Base-by-base conservation (phyloP, 495 filamentous ascomycete genomes). In the Penicillium odoratum region DNA sequence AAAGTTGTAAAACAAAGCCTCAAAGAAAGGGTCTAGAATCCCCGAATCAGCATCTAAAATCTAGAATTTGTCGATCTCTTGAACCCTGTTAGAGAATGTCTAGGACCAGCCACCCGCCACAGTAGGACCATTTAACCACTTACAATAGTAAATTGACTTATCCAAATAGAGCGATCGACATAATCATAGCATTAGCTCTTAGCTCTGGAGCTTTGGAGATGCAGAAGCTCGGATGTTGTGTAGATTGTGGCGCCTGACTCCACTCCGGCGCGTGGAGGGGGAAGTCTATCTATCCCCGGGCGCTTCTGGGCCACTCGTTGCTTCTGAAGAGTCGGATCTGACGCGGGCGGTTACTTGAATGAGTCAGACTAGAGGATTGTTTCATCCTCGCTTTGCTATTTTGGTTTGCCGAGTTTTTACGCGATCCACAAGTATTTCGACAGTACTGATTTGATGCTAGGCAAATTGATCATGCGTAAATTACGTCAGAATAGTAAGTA, bases 191-290 rank as follows among this genome's bases (percentile, higher is more conserved):
- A 40, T 5, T 13, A 51, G n/a, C 49, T 51, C 6, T 30, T 30
- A 26, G 26, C 49, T 51, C 25, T 38, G 8, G 21, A 53, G 51
- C 36, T 42, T 18, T 36, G 9, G 6, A 36, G 33, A 11, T 36
- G 33, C 34, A 42, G 30, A 43, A 26, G 36, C 29, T 26, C 15
- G n/a, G 36, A 28, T 30, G 9, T 15, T n/a, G 36, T 6, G 26
- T 38, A 34, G 53, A 33, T 60, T 26, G 11, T 45, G 42, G 44
- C 25, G 51, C 45, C 31, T 5, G 25, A 50, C 57, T 55, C 71
- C 69, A 72, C 71, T 48, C 30, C 53, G 64, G 69, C 71, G 71
- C 69, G 62, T 74, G 64, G 59, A 62, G 53, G 21, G 13, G 13
- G 49, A 52, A 58, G 44, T 61, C 60, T 55, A 53, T 48, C 51